phyloP scores from a whole-genome alignment of 2,329 filamentous ascomycete genomes.

The Aspergillus sp. region DNA sequence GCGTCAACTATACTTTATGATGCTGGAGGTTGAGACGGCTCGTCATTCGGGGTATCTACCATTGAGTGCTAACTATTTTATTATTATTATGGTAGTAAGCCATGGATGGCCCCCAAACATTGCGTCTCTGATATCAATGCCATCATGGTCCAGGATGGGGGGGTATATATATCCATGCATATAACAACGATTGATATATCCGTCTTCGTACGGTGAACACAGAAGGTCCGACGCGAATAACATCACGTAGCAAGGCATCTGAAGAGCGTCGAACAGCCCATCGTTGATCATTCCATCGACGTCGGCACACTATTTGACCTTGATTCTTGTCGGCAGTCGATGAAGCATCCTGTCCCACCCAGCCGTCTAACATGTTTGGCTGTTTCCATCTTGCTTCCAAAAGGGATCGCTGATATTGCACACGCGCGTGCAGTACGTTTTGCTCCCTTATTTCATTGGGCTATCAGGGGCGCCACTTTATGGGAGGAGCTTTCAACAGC shows the following conservation, averaged over 20 bases:
- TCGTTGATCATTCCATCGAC: neutral
- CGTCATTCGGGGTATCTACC: neutral
- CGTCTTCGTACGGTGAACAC: too few species aligned
- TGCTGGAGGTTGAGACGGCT: conserved; percentile 1
- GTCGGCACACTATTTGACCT: neutral
- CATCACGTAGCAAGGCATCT: too few species aligned
- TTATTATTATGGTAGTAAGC: neutral
- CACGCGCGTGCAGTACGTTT: conserved; percentile 6
- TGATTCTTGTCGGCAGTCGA: neutral
- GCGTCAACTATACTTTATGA: conserved; percentile 3
- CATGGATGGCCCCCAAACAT: neutral
- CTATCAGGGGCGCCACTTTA: conserved; percentile 5
- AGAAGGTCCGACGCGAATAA: neutral
- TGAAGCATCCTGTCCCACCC: conserved; percentile 2
- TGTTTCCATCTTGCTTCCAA: neutral
- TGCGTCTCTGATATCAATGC: neutral
- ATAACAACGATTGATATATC: neutral
- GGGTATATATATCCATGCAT: conserved; percentile 1
- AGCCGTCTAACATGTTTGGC: neutral
- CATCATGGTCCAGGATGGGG: neutral
- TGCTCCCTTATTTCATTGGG: neutral
- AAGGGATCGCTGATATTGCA: conserved; percentile 7
- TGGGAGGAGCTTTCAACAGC: conserved; percentile 2
- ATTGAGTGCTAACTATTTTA: too few species aligned
- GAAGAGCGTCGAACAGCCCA: neutral